Evolutionary conservation across 805 yeast species (phyloP), one percentile per base, ranked within the genome.

Genomic region (Hermanozyma aechmeae): DNA sequence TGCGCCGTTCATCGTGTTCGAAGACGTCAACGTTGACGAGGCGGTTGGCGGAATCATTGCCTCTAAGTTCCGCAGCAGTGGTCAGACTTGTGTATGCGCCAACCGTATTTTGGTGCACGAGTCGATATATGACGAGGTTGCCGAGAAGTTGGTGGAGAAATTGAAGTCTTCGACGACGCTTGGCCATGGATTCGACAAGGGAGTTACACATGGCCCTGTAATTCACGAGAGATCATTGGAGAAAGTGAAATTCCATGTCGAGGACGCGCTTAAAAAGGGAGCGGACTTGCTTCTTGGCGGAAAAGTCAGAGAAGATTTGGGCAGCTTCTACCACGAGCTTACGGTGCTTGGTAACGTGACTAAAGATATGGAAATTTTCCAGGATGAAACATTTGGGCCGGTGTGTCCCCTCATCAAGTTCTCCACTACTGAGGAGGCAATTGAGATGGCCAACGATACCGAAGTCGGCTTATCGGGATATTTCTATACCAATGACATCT

Each of bases 361-460:
- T 27, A 49, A 58, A 3, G 63, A 61, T 13, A 80, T 81, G 73
- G 38, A 50, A 24, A 71, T 81, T 19, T 62, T 68, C 40, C 40
- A 51, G n/a, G 86, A 80, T 42, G 93, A 82, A 51, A 80, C 87
- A 2, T 82, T 82, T 50, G 93, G 92, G 2, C 93, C 93, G 3
- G 61, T 82, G 12, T 82, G 82, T 13, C 82, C 85, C 2, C 53
- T 83, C 29, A 69, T 79, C 48, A 71, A 68, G 45, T 82, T 82
- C 47, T 49, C 53, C 23, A 51, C 74, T n/a, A 80, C 72, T 27
- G 78, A 74, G 25, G 82, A 79, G 47, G 87, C 72, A 4, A 28
- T 81, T 6, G 51, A 46, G 29, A 45, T 62, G 32, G 87, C 92
- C 15, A 83, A 83, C 53, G 64, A 64, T 37, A 71, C 77, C 7